Percentiles rank a stretch among this genome's conserved stretches.
Conservation (phyloP, 805 yeast genomes). For the Saturnispora gosingensis region DNA sequence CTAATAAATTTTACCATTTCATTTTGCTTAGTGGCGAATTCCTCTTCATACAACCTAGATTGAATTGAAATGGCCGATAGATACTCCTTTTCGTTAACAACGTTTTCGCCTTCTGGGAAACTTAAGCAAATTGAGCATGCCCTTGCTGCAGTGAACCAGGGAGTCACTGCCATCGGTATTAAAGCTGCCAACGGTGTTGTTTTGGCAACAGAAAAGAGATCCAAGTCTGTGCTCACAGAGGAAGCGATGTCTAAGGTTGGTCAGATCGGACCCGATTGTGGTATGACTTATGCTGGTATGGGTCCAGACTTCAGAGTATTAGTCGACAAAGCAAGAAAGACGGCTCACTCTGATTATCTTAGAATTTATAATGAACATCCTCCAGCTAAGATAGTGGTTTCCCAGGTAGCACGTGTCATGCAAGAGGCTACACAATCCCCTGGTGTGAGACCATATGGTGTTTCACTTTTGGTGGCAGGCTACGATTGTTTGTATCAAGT, state of each 20-base stretch:
- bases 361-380: slow-evolving; percentile 95
- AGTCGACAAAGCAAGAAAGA: slow-evolving; percentile 87
- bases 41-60: not conserved
- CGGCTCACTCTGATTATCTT: slow-evolving; percentile 87
- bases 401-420: slow-evolving; percentile 92
- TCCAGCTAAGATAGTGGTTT: slow-evolving; percentile 87
- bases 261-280: slow-evolving; percentile 86
- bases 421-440: slow-evolving; percentile 59
- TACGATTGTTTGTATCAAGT: slow-evolving; percentile 91
- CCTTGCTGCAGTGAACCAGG: slow-evolving; percentile 92
- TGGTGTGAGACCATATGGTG: slow-evolving; percentile 87
- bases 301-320: slow-evolving; percentile 97
- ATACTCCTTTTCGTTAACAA: slow-evolving; percentile 93
- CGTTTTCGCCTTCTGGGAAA: slow-evolving; percentile 98
- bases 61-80: slow-evolving; percentile 78
- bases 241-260: slow-evolving; percentile 74
- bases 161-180: slow-evolving; percentile 94
- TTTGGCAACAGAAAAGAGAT: slow-evolving; percentile 91
- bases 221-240: slow-evolving; percentile 68
- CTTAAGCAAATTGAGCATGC: slow-evolving; percentile 97
- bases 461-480: slow-evolving; percentile 88
- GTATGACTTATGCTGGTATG: slow-evolving; percentile 96
- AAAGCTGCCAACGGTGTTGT: slow-evolving; percentile 92
- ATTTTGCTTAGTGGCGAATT: slow-evolving; percentile 4
- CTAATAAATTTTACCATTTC: not conserved